These are phyloP conservation scores for Annulohypoxylon maeteangense DNA, from an alignment of 495 filamentous ascomycete species.

Conservation along the genomic window DNA sequence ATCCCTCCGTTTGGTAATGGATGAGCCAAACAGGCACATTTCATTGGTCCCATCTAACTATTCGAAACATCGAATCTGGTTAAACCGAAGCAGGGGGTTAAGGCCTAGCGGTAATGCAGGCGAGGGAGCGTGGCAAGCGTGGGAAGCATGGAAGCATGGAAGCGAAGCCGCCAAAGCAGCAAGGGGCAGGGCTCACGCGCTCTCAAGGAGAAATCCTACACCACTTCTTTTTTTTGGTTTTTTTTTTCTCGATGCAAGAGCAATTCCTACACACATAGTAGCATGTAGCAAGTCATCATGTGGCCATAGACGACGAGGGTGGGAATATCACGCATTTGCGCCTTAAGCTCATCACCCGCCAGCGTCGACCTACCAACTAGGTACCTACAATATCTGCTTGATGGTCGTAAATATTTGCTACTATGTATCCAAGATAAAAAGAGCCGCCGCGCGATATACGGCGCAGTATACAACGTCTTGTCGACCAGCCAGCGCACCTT, in stretches of 20 bases:
- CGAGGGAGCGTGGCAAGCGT: conserved; percentile 35
- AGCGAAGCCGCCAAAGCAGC: conserved; percentile 35
- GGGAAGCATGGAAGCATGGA: conserved; percentile 29
- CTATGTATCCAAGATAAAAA: neutral
- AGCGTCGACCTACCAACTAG: neutral
- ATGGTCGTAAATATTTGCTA: conserved; percentile 2
- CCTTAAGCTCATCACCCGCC: neutral
- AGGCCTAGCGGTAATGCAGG: conserved; percentile 41
- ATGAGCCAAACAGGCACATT: conserved; percentile 31
- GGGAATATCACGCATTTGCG: conserved; percentile 6
- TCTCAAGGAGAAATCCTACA: conserved; percentile 22
- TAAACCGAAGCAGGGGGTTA: conserved; percentile 35
- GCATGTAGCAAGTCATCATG: conserved; percentile 5
- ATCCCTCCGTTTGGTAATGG: conserved; percentile 47
- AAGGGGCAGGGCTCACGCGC: conserved; percentile 41
- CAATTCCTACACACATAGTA: too few relatives aligned
- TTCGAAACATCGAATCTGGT: conserved; percentile 43
- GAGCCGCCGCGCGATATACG: conserved; percentile 11
- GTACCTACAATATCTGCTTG: neutral
- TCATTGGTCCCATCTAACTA: conserved; percentile 44
- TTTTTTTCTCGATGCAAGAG: conserved; percentile 10
- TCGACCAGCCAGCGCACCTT: conserved; percentile 8
- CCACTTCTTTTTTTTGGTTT: neutral
- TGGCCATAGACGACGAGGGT: conserved; percentile 5
- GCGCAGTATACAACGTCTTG: conserved; percentile 5